phyloP scores from a whole-genome alignment of 495 filamentous ascomycete species.

The Talaromyces borbonicus region DNA sequence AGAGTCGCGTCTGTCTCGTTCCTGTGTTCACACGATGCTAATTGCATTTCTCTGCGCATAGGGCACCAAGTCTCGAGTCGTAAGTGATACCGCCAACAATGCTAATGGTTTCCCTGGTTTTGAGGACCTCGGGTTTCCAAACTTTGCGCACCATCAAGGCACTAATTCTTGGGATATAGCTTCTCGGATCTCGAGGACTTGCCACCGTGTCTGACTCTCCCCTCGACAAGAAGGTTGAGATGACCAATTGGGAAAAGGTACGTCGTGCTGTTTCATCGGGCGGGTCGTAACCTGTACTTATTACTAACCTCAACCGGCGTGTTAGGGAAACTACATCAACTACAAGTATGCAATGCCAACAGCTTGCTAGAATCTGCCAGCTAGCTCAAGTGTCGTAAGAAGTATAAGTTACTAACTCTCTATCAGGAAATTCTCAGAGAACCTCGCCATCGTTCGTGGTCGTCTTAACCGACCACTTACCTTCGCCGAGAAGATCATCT shows the following conservation, averaged over 20 bases:
- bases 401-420: constrained; percentile 9
- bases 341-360: constrained; percentile 47
- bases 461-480: constrained; percentile 89
- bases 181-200: constrained; percentile 43
- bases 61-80: constrained; percentile 44
- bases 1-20: background rate
- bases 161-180: constrained; percentile 26
- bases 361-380: background rate
- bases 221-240: constrained; percentile 70
- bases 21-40: constrained; percentile 12
- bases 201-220: constrained; percentile 55
- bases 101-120: background rate
- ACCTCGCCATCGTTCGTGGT: constrained; percentile 78
- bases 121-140: background rate
- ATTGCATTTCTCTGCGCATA: constrained; percentile 14
- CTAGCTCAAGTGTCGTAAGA: background rate
- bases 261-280: constrained; percentile 15
- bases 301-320: constrained; percentile 11
- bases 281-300: background rate
- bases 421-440: constrained; percentile 95
- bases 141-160: constrained; percentile 15
- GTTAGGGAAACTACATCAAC: constrained; percentile 66
- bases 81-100: constrained; percentile 28
- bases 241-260: constrained; percentile 67
- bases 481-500: constrained; percentile 96